Evolutionary conservation across 1,284 basidiomycete genomes (phyloP), one percentile per base, ranked within the genome.

Genomic region (Malassezia restricta): DNA sequence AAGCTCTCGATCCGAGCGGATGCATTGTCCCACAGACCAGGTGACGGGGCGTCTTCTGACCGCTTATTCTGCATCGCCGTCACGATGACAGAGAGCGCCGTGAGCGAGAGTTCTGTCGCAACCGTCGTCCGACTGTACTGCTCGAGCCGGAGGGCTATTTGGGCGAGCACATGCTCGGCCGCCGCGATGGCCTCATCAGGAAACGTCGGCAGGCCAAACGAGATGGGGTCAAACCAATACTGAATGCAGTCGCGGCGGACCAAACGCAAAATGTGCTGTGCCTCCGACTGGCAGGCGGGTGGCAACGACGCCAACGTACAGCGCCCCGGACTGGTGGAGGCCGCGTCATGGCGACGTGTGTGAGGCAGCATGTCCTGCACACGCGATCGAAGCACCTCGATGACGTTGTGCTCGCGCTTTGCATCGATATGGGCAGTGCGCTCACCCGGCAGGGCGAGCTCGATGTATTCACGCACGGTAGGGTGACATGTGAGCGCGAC

Each of bases 211-310:
- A 35, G 30, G 29, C 48, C 51, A 14, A 58, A 55, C 20, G 56
- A 43, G 17, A 58, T 44, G 20, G 47, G 43, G 20, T 47, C 52
- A 38, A 35, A 58, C 56, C 56, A 58, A 31, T 42, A 58, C 43
- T 54, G 47, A 17, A 58, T 28, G 48, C 49, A 58, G 52, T 58
- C 56, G 28, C 47, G 47, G 31, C 41, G 33, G 5, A 58, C 24
- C 8, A 49, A 42, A 17, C n/a, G 17, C 12, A 58, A 24, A 14
- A 48, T 45, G 30, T 43, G 31, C 14, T 5, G 33, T 15, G 55
- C 37, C 43, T 50, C 45, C 6, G 37, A 24, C 12, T 28, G 48
- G 17, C 54, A 17, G 9, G 29, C 31, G 8, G 46, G 12, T 3
- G 56, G 56, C 14, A 58, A 9, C 11, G 24, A 11, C 1, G 39